Evolutionary conservation across 129 eudicot genomes (phyloP).

Genomic region (Tagetes patula): DNA sequence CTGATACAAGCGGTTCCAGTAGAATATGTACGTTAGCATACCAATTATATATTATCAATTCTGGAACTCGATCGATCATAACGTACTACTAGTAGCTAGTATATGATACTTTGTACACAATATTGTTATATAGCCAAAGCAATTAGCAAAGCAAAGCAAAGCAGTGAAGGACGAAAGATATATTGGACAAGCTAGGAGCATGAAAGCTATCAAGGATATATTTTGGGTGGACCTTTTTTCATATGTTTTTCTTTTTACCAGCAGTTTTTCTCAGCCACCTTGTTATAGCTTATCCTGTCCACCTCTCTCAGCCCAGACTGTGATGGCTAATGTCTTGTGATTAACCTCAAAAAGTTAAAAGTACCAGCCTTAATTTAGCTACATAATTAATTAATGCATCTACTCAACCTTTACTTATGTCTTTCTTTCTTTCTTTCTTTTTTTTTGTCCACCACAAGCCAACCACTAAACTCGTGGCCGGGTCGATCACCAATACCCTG

Average conservation of each 20-base stretch:
- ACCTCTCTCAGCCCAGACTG: slow-evolving; percentile 19
- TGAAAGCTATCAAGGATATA: slow-evolving; percentile 17
- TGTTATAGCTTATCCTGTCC: slow-evolving; percentile 33
- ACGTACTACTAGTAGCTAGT: too few species aligned
- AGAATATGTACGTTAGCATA: too few species aligned
- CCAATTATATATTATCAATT: too few species aligned
- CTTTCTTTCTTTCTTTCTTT: slow-evolving; percentile 7
- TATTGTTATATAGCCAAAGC: not conserved
- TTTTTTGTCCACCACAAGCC: not conserved
- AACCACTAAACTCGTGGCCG: too few species aligned
- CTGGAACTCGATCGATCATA: too few species aligned
- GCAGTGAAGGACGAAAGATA: not conserved
- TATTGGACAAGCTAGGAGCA: slow-evolving; percentile 16
- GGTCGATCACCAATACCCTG: too few species aligned
- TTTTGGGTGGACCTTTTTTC: slow-evolving; percentile 33
- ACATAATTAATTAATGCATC: not conserved
- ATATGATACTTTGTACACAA: not conserved
- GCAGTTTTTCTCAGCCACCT: slow-evolving; percentile 35
- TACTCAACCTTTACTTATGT: slow-evolving; percentile 17
- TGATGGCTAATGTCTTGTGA: slow-evolving; percentile 27
- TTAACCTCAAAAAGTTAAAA: slow-evolving; percentile 27
- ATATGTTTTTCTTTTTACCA: slow-evolving; percentile 36
- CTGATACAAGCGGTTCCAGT: too few species aligned
- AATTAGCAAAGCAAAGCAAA: slow-evolving; percentile 5
- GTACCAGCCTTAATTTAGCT: slow-evolving; percentile 8